phyloP scores from a whole-genome alignment of 768 basidiomycete species.

The Podaxis sp. region DNA sequence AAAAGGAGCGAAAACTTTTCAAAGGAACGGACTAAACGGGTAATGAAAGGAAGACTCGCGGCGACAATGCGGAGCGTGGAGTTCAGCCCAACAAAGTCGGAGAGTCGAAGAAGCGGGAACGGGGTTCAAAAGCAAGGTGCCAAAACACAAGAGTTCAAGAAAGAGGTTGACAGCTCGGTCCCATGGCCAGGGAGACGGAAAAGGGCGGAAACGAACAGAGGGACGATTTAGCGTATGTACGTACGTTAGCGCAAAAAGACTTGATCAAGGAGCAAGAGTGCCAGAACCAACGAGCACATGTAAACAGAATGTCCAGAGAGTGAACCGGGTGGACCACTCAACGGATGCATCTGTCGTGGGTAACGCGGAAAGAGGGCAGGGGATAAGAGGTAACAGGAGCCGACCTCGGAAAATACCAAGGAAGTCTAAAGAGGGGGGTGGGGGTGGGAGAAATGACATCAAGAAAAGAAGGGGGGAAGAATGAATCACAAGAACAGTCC shows the following conservation, averaged over 20 bases:
- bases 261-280: constrained; percentile 1
- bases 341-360: background rate
- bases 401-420: background rate
- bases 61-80: constrained; percentile 7
- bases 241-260: constrained; percentile 6
- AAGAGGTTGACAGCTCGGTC: background rate
- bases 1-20: constrained; percentile 9
- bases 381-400: background rate
- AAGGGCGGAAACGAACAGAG: background rate
- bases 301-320: background rate
- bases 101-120: background rate
- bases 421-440: background rate
- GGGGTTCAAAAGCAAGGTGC: constrained; percentile 1
- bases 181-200: constrained; percentile 9
- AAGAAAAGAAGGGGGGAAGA: background rate
- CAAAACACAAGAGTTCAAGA: constrained; percentile 15
- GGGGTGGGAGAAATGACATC: background rate
- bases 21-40: constrained; percentile 14
- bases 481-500: constrained; percentile 8
- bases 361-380: background rate
- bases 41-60: constrained; percentile 13
- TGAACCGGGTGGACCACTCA: background rate
- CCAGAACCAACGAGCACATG: background rate
- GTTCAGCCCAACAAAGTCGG: background rate
- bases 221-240: constrained; percentile 6